Evolutionary conservation across 306 rosid genomes (phyloP).

Genomic region (Amphicarpaea edgeworthii): DNA sequence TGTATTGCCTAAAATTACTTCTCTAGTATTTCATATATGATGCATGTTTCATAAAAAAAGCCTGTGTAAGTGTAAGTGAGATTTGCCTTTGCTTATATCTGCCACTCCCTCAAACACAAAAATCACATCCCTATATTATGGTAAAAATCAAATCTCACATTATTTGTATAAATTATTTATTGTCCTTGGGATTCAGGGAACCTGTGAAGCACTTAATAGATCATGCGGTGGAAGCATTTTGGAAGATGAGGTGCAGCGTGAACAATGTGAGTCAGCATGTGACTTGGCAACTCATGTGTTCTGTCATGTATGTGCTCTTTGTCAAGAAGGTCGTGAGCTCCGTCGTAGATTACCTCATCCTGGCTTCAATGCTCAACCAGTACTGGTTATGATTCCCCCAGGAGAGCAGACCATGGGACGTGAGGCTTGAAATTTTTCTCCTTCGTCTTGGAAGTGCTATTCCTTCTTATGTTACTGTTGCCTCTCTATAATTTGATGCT

Average conservation of each 20-base stretch:
- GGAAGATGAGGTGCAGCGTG: slow-evolving; percentile 75
- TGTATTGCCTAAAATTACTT: slow-evolving; percentile 32
- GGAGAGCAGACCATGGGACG: slow-evolving; percentile 87
- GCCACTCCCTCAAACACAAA: background rate
- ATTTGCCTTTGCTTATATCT: slow-evolving; percentile 5
- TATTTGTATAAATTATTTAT: slow-evolving; percentile 19
- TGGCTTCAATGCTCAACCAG: slow-evolving; percentile 79
- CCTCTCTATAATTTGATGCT: slow-evolving; percentile 22
- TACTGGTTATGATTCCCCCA: slow-evolving; percentile 93
- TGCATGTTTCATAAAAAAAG: slow-evolving; percentile 30
- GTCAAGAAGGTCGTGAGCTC: slow-evolving; percentile 98
- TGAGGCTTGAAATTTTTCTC: slow-evolving; percentile 51
- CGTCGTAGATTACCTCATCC: slow-evolving; percentile 94
- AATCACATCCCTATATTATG: background rate
- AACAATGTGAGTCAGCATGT: slow-evolving; percentile 78
- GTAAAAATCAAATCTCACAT: background rate
- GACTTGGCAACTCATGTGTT: slow-evolving; percentile 86
- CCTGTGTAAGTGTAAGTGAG: slow-evolving; percentile 1
- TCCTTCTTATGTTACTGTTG: slow-evolving; percentile 39
- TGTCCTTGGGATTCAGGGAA: slow-evolving; percentile 69
- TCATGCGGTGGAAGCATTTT: slow-evolving; percentile 82
- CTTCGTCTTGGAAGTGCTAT: slow-evolving; percentile 23
- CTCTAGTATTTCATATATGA: background rate
- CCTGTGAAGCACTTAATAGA: slow-evolving; percentile 71
- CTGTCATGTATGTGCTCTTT: slow-evolving; percentile 88